A percentile compares a stretch with the other conserved stretches of the same genome.
phyloP scores from a whole-genome alignment of 2,329 filamentous ascomycete species.

The Scolecobasidium constrictum region DNA sequence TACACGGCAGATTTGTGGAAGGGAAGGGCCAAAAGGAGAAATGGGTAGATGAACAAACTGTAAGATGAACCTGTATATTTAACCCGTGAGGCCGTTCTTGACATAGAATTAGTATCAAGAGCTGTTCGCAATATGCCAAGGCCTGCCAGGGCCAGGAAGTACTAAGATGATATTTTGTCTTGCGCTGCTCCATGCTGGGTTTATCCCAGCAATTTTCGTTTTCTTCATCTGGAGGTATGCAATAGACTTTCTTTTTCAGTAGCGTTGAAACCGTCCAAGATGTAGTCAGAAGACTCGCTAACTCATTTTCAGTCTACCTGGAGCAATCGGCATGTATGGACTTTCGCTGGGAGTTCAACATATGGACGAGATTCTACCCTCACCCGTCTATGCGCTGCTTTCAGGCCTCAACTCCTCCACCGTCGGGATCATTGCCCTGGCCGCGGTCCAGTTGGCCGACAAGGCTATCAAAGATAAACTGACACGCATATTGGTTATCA shows the following conservation, averaged over 20 bases:
- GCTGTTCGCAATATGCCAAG: conserved; percentile 60
- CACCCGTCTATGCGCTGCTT: conserved; percentile 55
- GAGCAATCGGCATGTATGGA: conserved; percentile 58
- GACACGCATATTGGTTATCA: conserved; percentile 52
- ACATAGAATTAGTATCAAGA: conserved; percentile 57
- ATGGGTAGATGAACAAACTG: conserved; percentile 62
- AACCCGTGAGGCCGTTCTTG: not conserved
- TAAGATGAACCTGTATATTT: conserved; percentile 20
- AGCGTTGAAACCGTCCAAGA: too few species aligned
- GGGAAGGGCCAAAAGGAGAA: conserved; percentile 34
- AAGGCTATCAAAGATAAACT: conserved; percentile 57
- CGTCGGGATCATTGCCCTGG: conserved; percentile 60
- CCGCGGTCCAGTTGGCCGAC: conserved; percentile 53
- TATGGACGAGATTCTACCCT: conserved; percentile 48
- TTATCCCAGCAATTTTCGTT: conserved; percentile 44
- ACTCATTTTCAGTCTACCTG: conserved; percentile 44
- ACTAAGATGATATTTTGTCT: conserved; percentile 66
- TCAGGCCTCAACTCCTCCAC: conserved; percentile 63
- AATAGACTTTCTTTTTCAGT: not conserved
- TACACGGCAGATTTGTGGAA: conserved; percentile 51
- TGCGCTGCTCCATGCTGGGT: conserved; percentile 50
- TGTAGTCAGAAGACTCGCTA: conserved; percentile 5
- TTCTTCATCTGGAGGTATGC: conserved; percentile 54
- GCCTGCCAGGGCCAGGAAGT: conserved; percentile 54
- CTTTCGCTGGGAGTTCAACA: conserved; percentile 54